A percentile compares a stretch with the other conserved stretches of the same genome.
Evolutionary conservation across 2,329 filamentous ascomycete genomes (phyloP).

Genomic region (Hymenoscyphus fructigenus): DNA sequence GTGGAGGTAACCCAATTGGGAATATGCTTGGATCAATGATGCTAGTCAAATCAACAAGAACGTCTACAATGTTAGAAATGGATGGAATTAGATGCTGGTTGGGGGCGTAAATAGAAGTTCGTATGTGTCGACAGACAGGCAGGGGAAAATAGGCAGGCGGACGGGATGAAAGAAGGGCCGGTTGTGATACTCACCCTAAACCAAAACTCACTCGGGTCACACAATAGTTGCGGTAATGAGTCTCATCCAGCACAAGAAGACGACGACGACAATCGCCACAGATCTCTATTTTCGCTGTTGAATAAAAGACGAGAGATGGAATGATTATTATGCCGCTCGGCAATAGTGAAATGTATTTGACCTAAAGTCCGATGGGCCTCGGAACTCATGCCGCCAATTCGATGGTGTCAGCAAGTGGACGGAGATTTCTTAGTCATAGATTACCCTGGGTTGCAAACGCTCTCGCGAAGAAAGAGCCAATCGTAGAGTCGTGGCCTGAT

Average conservation of each 20-base stretch:
- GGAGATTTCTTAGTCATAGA: too few species aligned
- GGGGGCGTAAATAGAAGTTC: neutral
- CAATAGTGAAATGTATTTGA: neutral
- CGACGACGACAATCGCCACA: too few species aligned
- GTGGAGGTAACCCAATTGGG: neutral
- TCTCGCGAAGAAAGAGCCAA: neutral
- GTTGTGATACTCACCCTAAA: neutral
- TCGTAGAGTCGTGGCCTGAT: neutral
- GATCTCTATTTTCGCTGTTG: too few species aligned
- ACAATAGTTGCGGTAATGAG: too few species aligned
- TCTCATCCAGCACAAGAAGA: too few species aligned
- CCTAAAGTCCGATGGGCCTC: neutral
- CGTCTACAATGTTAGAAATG: neutral
- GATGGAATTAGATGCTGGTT: conserved; percentile 2
- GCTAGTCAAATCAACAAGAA: neutral
- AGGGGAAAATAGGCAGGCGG: neutral
- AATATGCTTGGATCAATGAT: neutral
- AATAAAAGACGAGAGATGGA: neutral
- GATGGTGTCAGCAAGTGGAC: neutral
- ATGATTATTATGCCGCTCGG: neutral
- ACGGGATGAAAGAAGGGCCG: neutral
- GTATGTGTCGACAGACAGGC: neutral
- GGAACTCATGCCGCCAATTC: too few species aligned
- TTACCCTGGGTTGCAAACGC: too few species aligned
- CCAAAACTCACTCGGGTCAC: neutral